Evolutionary conservation across 2,329 filamentous ascomycete genomes (phyloP).

Genomic region (Amesomyces nigricolor): DNA sequence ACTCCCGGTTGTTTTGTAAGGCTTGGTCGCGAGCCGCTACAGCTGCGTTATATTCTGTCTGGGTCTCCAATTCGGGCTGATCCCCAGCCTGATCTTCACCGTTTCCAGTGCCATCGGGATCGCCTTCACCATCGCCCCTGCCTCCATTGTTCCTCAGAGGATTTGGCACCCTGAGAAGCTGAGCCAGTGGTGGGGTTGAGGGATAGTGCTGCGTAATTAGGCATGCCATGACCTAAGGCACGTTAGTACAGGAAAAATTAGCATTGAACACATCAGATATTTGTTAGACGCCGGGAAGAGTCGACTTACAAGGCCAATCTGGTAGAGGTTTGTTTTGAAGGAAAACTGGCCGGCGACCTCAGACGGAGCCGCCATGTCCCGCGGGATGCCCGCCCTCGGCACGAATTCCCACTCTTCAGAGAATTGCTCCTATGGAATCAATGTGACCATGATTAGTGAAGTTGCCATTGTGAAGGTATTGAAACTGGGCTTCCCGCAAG

Average conservation of each 20-base stretch:
- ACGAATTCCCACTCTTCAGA: conserved; percentile 12
- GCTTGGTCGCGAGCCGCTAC: too few species aligned
- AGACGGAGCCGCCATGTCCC: neutral
- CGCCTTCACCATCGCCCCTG: neutral
- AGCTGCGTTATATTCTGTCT: too few species aligned
- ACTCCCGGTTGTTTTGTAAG: too few species aligned
- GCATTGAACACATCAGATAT: neutral
- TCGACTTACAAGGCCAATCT: conserved; percentile 6
- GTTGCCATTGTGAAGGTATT: neutral
- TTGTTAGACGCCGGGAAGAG: neutral
- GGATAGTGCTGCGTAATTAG: neutral
- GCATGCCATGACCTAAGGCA: neutral
- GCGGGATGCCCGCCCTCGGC: neutral
- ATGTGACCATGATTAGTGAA: neutral
- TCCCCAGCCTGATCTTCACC: too few species aligned
- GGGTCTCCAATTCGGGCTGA: too few species aligned
- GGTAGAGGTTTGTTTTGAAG: conserved; percentile 13
- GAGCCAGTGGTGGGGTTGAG: neutral
- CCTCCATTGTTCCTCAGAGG: too few species aligned
- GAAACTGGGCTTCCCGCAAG: neutral
- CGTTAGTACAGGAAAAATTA: neutral
- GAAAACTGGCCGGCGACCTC: conserved; percentile 1
- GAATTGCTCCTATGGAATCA: conserved; percentile 7
- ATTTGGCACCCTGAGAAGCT: neutral
- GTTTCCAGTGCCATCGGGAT: neutral